Percentiles rank a stretch among this genome's conserved stretches.
phyloP scores from a whole-genome alignment of 805 yeast species.

The Pichia nakasei region DNA sequence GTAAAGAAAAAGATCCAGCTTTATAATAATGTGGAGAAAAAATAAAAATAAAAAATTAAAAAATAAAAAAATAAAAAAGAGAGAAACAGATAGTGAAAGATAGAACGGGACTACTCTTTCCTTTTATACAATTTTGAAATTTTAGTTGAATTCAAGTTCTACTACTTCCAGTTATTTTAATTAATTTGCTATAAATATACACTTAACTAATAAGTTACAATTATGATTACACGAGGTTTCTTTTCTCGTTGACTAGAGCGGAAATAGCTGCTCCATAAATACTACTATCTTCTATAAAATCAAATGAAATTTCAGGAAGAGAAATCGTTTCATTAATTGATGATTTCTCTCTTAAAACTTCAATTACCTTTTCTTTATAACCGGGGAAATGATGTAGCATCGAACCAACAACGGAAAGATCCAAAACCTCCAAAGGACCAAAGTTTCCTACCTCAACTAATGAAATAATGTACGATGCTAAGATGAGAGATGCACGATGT shows the following conservation, averaged over 20 bases:
- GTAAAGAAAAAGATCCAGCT: no score
- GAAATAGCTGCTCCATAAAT: conserved; percentile 9
- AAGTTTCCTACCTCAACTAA: conserved; percentile 21
- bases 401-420: conserved; percentile 11
- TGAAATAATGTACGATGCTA: conserved; percentile 35
- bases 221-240: no score
- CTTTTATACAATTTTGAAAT: background rate
- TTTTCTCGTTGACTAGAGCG: background rate
- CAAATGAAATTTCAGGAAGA: conserved; percentile 1
- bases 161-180: no score
- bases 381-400: conserved; percentile 10
- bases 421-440: background rate
- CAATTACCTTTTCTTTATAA: conserved; percentile 5
- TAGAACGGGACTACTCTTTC: background rate
- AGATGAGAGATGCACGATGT: conserved; percentile 35
- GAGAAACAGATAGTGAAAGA: background rate
- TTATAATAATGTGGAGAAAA: no score
- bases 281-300: conserved; percentile 6
- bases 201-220: no score
- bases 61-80: no score
- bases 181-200: no score
- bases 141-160: no score
- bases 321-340: no score
- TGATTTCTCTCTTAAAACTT: background rate
- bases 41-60: no score